Conservation (phyloP, 192 early-diverging fungal species). For the Dissophora ornata region DNA sequence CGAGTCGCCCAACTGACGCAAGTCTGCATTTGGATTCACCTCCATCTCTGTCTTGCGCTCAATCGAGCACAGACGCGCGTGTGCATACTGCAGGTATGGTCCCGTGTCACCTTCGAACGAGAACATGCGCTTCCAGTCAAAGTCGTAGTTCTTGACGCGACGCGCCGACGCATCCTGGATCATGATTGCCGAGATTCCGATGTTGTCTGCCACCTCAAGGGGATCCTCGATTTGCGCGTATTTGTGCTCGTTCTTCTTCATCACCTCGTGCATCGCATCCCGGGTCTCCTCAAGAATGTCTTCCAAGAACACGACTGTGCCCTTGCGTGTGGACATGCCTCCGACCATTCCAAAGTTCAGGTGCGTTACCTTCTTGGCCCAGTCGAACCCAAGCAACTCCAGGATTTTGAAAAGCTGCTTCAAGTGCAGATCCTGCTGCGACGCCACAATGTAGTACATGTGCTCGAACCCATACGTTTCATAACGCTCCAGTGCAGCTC, state of each 20-base stretch:
- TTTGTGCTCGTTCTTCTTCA: constrained; percentile 89
- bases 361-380: constrained; percentile 86
- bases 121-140: constrained; percentile 93
- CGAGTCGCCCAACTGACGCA: constrained; percentile 76
- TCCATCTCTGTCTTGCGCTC: constrained; percentile 80
- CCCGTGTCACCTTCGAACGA: constrained; percentile 98
- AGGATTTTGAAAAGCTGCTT: constrained; percentile 96
- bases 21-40: constrained; percentile 73
- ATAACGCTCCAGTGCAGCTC: constrained; percentile 91
- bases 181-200: constrained; percentile 94
- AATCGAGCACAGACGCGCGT: constrained; percentile 95
- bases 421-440: constrained; percentile 91
- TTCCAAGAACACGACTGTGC: constrained; percentile 94
- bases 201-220: constrained; percentile 80
- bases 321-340: constrained; percentile 96
- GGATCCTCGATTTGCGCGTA: constrained; percentile 89
- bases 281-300: constrained; percentile 91
- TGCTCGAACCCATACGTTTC: constrained; percentile 91
- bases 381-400: constrained; percentile 83
- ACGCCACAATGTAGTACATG: constrained; percentile 92
- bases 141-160: constrained; percentile 95
- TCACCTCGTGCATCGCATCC: constrained; percentile 91
- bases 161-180: constrained; percentile 91
- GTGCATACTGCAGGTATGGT: constrained; percentile 99
- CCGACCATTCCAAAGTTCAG: constrained; percentile 95